phyloP scores from a whole-genome alignment of 352 stramenopile genomes.

The Lagenidium giganteum region DNA sequence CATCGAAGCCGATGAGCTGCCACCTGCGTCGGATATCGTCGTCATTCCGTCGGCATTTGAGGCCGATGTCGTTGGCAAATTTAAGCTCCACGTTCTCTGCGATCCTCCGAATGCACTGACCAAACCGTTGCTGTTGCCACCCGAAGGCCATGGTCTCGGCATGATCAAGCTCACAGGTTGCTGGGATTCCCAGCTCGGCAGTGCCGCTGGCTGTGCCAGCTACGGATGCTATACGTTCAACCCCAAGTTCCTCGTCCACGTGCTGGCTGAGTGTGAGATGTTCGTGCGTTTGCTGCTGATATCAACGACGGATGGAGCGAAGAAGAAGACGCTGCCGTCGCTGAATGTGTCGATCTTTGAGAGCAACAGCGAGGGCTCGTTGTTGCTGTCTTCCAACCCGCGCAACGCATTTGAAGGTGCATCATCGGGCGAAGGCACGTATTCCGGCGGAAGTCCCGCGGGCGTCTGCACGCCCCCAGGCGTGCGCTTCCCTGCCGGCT shows the following conservation, averaged over 20 bases:
- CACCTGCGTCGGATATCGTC: slow-evolving; percentile 34
- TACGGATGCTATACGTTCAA: slow-evolving; percentile 84
- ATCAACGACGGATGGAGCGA: slow-evolving; percentile 9
- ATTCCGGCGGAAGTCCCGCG: slow-evolving; percentile 43
- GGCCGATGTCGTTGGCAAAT: slow-evolving; percentile 26
- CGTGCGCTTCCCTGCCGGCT: slow-evolving; percentile 34
- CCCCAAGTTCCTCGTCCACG: slow-evolving; percentile 64
- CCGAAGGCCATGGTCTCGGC: slow-evolving; percentile 53
- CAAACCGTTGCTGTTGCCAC: slow-evolving; percentile 32
- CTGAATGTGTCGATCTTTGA: slow-evolving; percentile 75
- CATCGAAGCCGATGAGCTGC: slow-evolving; percentile 21
- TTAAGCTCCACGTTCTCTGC: slow-evolving; percentile 53
- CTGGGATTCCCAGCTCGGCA: slow-evolving; percentile 54
- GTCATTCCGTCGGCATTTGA: slow-evolving; percentile 81
- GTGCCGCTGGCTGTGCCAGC: slow-evolving; percentile 64
- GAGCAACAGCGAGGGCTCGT: slow-evolving; percentile 43
- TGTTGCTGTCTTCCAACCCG: slow-evolving; percentile 60
- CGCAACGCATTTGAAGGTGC: slow-evolving; percentile 42
- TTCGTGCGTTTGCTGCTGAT: slow-evolving; percentile 46
- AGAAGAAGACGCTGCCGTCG: slow-evolving; percentile 20
- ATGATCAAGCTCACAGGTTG: slow-evolving; percentile 27
- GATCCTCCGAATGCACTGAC: slow-evolving; percentile 34
- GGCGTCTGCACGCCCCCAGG: slow-evolving; percentile 40
- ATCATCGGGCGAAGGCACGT: slow-evolving; percentile 51
- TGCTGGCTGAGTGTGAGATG: slow-evolving; percentile 41